phyloP scores from a whole-genome alignment of 805 yeast genomes.

The Kodamaea jinghongensis region DNA sequence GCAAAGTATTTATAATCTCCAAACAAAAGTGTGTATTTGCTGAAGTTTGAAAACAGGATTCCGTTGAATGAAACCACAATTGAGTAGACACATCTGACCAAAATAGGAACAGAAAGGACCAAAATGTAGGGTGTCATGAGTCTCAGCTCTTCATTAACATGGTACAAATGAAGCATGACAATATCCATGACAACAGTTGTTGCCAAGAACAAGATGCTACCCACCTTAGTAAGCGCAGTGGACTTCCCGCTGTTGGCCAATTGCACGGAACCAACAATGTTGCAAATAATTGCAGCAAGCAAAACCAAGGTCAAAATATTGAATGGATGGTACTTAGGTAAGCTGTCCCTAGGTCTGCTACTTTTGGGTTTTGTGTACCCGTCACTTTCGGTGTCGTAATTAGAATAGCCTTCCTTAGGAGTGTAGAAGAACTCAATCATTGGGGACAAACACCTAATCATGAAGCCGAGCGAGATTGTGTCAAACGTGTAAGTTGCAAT shows the following conservation, averaged over 20 bases:
- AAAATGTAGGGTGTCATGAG: background rate
- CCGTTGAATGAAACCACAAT: conserved; percentile 4
- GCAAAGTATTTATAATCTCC: conserved; percentile 10
- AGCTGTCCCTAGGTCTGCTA: background rate
- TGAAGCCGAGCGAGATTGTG: conserved; percentile 6
- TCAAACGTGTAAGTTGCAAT: conserved; percentile 5
- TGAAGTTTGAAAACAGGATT: background rate
- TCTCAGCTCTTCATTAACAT: conserved; percentile 1
- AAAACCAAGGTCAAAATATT: conserved; percentile 3
- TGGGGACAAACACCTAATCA: conserved; percentile 1
- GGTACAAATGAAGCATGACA: conserved; percentile 1
- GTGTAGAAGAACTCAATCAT: conserved; percentile 6
- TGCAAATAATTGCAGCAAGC: conserved; percentile 4
- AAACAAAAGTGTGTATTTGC: conserved; percentile 6
- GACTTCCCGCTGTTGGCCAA: background rate
- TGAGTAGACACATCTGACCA: conserved; percentile 6
- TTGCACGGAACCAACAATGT: conserved; percentile 4
- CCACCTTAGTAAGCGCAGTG: conserved; percentile 1
- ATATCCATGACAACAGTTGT: background rate
- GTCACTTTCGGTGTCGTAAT: background rate
- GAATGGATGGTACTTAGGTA: conserved; percentile 6
- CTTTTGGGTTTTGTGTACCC: background rate
- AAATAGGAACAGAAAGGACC: background rate
- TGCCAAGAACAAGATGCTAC: conserved; percentile 7
- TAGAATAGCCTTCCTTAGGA: background rate